Evolutionary conservation across 2,329 filamentous ascomycete genomes (phyloP).

Genomic region (Pestalotiopsis sp.): DNA sequence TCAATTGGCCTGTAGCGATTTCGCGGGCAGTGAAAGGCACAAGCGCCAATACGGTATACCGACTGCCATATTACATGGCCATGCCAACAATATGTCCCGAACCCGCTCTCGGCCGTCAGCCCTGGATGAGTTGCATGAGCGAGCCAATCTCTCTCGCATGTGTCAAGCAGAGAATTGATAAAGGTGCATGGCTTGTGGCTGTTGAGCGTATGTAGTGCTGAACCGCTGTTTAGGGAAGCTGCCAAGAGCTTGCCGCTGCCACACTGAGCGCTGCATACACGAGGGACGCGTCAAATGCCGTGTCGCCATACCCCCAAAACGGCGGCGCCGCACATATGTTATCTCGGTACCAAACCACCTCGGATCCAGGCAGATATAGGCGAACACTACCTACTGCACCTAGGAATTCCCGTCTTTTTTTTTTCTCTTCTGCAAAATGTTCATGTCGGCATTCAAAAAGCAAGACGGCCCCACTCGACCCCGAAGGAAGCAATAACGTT

Average conservation of each 20-base stretch:
- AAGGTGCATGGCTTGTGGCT: not conserved
- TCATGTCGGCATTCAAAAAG: not conserved
- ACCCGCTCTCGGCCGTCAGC: not conserved
- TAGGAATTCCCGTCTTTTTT: not conserved
- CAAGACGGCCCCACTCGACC: not conserved
- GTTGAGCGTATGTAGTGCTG: not conserved
- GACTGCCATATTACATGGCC: not conserved
- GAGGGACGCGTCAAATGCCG: not conserved
- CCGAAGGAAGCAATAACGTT: not conserved
- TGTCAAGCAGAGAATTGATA: not conserved
- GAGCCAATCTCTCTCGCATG: not conserved
- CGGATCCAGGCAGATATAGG: not conserved
- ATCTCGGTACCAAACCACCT: not conserved
- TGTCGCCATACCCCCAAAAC: not conserved
- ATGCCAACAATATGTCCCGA: not conserved
- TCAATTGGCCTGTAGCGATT: not conserved
- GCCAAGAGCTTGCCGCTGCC: not conserved
- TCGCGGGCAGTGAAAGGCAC: not conserved
- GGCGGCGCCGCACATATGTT: not conserved
- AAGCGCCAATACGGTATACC: not conserved
- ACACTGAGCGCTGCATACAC: not conserved
- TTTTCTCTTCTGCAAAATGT: not conserved
- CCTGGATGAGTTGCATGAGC: not conserved
- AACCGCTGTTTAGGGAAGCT: not conserved
- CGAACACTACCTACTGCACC: not conserved